A percentile compares a stretch with the other conserved stretches of the same genome.
These are phyloP conservation scores for Globisporangium canariense DNA, from an alignment of 352 stramenopile species.

Conservation along the genomic window DNA sequence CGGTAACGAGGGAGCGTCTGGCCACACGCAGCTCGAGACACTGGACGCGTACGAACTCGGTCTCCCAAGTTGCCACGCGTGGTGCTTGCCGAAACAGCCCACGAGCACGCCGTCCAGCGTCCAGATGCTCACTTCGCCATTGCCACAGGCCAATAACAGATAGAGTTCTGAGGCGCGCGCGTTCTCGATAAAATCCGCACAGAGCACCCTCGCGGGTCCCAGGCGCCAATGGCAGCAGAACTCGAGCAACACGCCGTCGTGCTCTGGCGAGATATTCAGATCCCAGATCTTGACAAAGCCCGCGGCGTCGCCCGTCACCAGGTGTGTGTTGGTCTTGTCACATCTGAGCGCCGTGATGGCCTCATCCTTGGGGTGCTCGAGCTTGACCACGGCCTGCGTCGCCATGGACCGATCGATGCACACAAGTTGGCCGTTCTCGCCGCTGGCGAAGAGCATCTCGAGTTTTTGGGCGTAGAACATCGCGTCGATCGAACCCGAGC, in stretches of 20 bases:
- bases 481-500: conserved; percentile 53
- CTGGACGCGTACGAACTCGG: conserved; percentile 42
- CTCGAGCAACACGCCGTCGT: conserved; percentile 59
- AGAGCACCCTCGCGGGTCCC: conserved; percentile 33
- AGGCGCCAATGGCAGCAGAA: conserved; percentile 56
- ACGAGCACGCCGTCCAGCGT: conserved; percentile 66
- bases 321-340: conserved; percentile 57
- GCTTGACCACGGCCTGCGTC: conserved; percentile 40
- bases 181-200: conserved; percentile 66
- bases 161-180: conserved; percentile 53
- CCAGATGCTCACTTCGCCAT: conserved; percentile 72
- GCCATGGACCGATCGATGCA: conserved; percentile 70
- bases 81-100: conserved; percentile 62
- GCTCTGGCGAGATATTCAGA: conserved; percentile 40
- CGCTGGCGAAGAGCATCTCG: conserved; percentile 65
- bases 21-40: conserved; percentile 44
- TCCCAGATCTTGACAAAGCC: conserved; percentile 70
- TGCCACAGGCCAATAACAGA: conserved; percentile 53
- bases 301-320: conserved; percentile 53
- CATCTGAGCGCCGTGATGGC: conserved; percentile 47
- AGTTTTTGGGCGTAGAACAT: conserved; percentile 72
- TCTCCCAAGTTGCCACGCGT: conserved; percentile 55
- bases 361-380: conserved; percentile 36
- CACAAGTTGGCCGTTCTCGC: conserved; percentile 56
- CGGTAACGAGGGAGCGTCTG: neutral